phyloP scores from a whole-genome alignment of 1,284 basidiomycete species.

The Malassezia sympodialis region DNA sequence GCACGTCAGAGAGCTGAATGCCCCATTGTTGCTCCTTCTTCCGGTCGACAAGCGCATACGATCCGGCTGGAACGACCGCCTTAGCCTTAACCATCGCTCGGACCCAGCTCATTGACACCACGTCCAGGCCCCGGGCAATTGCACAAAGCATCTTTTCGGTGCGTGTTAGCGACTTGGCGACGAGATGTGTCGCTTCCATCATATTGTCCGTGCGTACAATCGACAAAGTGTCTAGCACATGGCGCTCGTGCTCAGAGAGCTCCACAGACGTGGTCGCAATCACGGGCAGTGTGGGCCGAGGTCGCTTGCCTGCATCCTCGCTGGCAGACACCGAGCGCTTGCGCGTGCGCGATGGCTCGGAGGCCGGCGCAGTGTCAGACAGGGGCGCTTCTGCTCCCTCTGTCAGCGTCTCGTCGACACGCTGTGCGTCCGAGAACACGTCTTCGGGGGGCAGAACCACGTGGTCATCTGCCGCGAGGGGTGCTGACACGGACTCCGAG shows the following conservation, averaged over 20 bases:
- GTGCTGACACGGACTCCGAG: background rate
- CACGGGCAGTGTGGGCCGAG: background rate
- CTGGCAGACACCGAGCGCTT: background rate
- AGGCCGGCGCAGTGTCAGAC: too few relatives aligned
- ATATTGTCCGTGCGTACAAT: slow-evolving; percentile 15
- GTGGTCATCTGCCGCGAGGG: background rate
- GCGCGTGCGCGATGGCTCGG: background rate
- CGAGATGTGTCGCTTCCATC: slow-evolving; percentile 15
- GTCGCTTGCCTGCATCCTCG: slow-evolving; percentile 2
- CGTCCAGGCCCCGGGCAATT: slow-evolving; percentile 18
- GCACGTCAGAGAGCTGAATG: slow-evolving; percentile 7
- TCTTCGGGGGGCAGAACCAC: background rate
- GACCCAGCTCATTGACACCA: slow-evolving; percentile 19
- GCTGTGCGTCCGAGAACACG: slow-evolving; percentile 2
- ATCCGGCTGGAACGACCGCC: slow-evolving; percentile 4
- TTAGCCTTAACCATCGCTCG: slow-evolving; percentile 9
- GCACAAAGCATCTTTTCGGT: slow-evolving; percentile 25
- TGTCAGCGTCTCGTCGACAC: background rate
- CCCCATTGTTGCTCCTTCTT: slow-evolving; percentile 15
- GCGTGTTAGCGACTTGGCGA: slow-evolving; percentile 17
- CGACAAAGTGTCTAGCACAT: slow-evolving; percentile 8
- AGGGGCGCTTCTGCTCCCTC: too few relatives aligned
- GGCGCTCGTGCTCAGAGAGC: slow-evolving; percentile 2
- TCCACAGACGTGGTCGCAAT: slow-evolving; percentile 19
- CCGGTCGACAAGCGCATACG: slow-evolving; percentile 15